Percentiles rank a stretch among this genome's conserved stretches.
These are phyloP conservation scores for Centaurea solstitialis DNA, from an alignment of 129 eudicot genomes.

Conservation along the genomic window DNA sequence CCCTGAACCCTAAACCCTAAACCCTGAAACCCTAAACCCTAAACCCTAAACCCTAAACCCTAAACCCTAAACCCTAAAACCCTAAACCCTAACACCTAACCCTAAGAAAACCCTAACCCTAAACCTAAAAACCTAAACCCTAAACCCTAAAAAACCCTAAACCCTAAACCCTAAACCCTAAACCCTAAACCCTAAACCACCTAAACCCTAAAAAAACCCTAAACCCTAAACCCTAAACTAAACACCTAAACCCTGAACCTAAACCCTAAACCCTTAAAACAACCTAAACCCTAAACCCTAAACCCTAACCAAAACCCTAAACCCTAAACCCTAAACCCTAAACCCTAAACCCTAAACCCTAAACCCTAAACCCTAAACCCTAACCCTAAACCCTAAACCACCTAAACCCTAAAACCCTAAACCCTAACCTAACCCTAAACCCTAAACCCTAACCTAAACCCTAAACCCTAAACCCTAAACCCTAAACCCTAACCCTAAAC, in stretches of 20 bases:
- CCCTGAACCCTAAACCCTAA: conserved; percentile 22
- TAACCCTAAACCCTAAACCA: too few species aligned
- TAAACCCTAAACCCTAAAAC: conserved; percentile 25
- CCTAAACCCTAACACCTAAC: conserved; percentile 30
- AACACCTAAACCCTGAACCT: not conserved
- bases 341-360: too few species aligned
- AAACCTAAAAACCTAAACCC: conserved; percentile 24
- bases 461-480: too few species aligned
- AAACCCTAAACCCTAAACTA: not conserved
- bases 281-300: too few species aligned
- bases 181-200: not conserved
- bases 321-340: too few species aligned
- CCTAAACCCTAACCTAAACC: too few species aligned
- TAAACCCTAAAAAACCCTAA: conserved; percentile 19
- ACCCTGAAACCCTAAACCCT: conserved; percentile 17
- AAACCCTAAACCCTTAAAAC: not conserved
- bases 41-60: conserved; percentile 23
- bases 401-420: too few species aligned
- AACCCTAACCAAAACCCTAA: too few species aligned
- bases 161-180: conserved; percentile 11
- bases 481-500: too few species aligned
- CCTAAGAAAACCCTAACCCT: too few species aligned
- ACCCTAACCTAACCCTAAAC: too few species aligned
- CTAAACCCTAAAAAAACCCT: conserved; percentile 4
- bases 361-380: too few species aligned